Evolutionary conservation across 768 basidiomycete genomes (phyloP), one percentile per base, ranked within the genome.

Genomic region (Artomyces pyxidatus): DNA sequence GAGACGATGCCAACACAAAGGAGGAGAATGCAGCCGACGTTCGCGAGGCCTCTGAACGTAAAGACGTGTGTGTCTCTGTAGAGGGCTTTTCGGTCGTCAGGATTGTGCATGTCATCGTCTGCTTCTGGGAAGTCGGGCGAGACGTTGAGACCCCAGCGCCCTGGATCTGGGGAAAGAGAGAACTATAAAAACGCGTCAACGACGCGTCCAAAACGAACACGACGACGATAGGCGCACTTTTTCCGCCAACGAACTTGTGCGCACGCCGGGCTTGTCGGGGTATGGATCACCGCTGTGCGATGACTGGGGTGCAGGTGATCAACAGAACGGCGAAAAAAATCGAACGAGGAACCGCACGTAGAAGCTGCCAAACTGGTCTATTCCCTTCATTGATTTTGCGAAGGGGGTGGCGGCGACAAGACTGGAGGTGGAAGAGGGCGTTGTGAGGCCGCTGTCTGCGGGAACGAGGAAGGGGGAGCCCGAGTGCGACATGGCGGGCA

Each of bases 41-140:
- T 71, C 7, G 61, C 58, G 53, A 69, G 57, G 12, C 71, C 71
- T 56, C 69, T 51, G 22, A 11, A 7, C 29, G 48, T 40, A 29
- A 49, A 42, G 37, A 63, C 64, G 47, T 65, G 61, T 40, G 60
- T 71, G 44, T 67, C 65, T 49, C 37, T 55, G 42, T 66, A 63
- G 26, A 60, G 59, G 4, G 16, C 43, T 17, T 14, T 29, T 27
- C 55, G 50, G 12, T 42, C 55, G 49, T 79, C 72, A 1, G 86
- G 86, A 53, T 86, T 77, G 61, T 89, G 86, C 17, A 89, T 67
- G 40, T 77, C 76, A 61, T 89, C 87, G 60, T 88, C 86, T 6
- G 77, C 61, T 54, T 89, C 86, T 21, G 74, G 67, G 37, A 71
- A 53, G 59, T 78, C 74, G 4, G 71, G 68, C 19, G 73, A 77